These are phyloP conservation scores for Pseudozyma hubeiensis DNA, from an alignment of 1,284 basidiomycete species.

Conservation along the genomic window DNA sequence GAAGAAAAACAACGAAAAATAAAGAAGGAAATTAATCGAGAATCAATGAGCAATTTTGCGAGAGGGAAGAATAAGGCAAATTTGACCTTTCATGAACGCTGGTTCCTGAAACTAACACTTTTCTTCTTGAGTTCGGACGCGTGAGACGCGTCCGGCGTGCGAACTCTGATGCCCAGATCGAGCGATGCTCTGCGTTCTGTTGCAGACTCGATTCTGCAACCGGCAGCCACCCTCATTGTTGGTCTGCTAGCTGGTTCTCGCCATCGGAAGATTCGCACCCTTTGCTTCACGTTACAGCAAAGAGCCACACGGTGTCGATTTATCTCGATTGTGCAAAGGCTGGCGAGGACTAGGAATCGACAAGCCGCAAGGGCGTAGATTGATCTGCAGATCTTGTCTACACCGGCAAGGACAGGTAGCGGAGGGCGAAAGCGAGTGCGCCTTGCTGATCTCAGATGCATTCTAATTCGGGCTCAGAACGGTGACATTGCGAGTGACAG, in stretches of 20 bases:
- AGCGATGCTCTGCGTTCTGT: background rate
- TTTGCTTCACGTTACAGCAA: no score
- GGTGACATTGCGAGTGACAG: no score
- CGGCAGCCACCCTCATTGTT: background rate
- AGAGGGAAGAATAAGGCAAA: background rate
- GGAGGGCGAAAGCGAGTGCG: background rate
- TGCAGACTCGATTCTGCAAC: background rate
- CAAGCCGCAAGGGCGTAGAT: no score
- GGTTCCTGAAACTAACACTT: slow-evolving; percentile 28
- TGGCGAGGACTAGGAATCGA: no score
- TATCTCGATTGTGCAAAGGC: no score
- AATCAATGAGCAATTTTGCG: background rate
- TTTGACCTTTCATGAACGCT: background rate
- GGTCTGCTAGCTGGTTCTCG: no score
- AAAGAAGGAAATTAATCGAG: no score
- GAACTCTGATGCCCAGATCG: slow-evolving; percentile 3
- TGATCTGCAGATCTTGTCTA: no score
- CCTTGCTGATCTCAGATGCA: background rate
- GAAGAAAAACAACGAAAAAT: background rate
- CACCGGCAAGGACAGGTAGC: background rate
- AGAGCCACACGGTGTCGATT: no score
- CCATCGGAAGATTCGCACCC: no score
- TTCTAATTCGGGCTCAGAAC: background rate
- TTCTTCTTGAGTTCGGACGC: background rate
- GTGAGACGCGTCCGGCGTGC: slow-evolving; percentile 20